Conservation (phyloP, 805 yeast species). For the Metschnikowia rubicola region DNA sequence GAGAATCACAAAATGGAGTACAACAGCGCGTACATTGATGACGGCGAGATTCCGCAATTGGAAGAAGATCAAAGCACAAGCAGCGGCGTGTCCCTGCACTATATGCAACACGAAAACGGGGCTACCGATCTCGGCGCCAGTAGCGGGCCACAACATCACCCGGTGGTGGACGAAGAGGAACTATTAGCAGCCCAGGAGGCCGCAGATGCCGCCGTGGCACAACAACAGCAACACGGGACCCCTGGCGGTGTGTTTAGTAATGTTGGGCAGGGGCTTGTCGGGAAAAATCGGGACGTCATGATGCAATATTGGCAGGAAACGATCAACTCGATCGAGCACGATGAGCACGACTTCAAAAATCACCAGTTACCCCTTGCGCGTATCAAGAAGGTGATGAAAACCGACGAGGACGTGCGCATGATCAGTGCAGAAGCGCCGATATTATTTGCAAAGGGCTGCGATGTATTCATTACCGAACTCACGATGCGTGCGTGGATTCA, state of each 20-base stretch:
- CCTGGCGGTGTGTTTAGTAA: constrained; percentile 73
- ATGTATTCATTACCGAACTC: constrained; percentile 90
- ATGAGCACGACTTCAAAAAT: constrained; percentile 86
- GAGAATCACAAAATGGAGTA: constrained; percentile 16
- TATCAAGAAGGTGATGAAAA: constrained; percentile 95
- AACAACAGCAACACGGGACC: constrained; percentile 35
- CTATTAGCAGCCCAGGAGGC: constrained; percentile 45
- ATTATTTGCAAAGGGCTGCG: constrained; percentile 96
- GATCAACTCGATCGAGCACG: constrained; percentile 85
- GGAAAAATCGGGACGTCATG: constrained; percentile 74
- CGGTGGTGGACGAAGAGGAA: constrained; percentile 39
- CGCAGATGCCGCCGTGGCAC: constrained; percentile 46
- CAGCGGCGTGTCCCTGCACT: constrained; percentile 19
- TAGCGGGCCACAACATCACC: constrained; percentile 7
- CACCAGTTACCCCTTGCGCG: constrained; percentile 95
- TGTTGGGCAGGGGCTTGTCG: constrained; percentile 64
- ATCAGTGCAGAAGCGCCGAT: constrained; percentile 98
- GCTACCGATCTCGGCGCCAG: constrained; percentile 6
- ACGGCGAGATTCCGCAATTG: constrained; percentile 22
- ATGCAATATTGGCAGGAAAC: constrained; percentile 98
- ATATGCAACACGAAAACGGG: constrained; percentile 6
- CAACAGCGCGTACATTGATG: constrained; percentile 30
- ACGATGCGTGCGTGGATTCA: constrained; percentile 99
- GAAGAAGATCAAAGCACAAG: constrained; percentile 18
- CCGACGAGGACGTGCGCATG: constrained; percentile 96